phyloP scores from a whole-genome alignment of 768 basidiomycete genomes.

The Suillus subluteus region DNA sequence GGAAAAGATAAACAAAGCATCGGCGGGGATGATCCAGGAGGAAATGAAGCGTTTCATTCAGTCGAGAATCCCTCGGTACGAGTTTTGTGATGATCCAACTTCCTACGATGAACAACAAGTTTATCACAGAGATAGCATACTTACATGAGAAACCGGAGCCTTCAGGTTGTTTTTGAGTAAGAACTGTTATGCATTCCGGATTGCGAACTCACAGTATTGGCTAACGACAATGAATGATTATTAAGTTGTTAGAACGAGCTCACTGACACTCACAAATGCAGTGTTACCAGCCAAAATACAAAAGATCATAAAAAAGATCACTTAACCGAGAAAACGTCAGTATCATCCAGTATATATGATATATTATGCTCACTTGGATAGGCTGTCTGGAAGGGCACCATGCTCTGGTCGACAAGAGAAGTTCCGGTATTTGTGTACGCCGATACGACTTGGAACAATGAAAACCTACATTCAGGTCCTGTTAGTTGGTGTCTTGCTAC shows the following conservation, averaged over 20 bases:
- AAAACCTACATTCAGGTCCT: slow-evolving; percentile 58
- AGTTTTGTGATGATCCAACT: slow-evolving; percentile 79
- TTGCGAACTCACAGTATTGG: slow-evolving; percentile 76
- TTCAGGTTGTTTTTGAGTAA: slow-evolving; percentile 29
- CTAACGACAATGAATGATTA: slow-evolving; percentile 40
- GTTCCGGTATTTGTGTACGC: slow-evolving; percentile 89
- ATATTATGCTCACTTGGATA: slow-evolving; percentile 49
- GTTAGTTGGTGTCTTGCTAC: background rate
- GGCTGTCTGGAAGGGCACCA: slow-evolving; percentile 89
- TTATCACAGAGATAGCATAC: slow-evolving; percentile 27
- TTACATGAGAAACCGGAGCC: slow-evolving; percentile 84
- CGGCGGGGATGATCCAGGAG: slow-evolving; percentile 93
- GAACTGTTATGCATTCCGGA: slow-evolving; percentile 8
- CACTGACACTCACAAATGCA: slow-evolving; percentile 72
- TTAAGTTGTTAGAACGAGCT: background rate
- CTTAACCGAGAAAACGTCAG: background rate
- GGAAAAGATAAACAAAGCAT: slow-evolving; percentile 90
- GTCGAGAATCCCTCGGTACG: slow-evolving; percentile 58
- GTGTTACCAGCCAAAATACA: slow-evolving; percentile 93
- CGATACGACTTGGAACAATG: slow-evolving; percentile 82
- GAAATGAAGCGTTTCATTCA: slow-evolving; percentile 84
- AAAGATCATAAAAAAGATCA: slow-evolving; percentile 73
- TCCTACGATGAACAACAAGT: slow-evolving; percentile 14
- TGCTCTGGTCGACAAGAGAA: slow-evolving; percentile 85
- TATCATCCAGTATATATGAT: background rate